Conservation (phyloP, 2,329 filamentous ascomycete genomes). For the Trichoderma hamatum region DNA sequence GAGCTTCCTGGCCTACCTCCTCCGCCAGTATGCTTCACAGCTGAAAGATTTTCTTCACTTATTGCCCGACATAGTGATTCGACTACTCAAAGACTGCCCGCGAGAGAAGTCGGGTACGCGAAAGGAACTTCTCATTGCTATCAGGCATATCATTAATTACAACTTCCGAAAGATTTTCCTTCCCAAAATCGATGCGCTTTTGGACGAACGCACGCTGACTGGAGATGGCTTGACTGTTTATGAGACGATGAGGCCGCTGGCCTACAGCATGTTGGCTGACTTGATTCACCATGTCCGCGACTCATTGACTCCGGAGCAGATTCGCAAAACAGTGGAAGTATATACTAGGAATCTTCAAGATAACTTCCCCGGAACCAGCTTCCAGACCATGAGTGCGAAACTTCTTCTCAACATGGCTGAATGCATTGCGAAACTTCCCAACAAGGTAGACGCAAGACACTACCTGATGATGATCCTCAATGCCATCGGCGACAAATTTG, state of each 20-base stretch:
- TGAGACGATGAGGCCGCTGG: constrained; percentile 91
- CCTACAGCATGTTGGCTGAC: constrained; percentile 98
- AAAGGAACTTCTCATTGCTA: constrained; percentile 94
- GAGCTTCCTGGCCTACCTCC: constrained; percentile 93
- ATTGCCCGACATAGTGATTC: constrained; percentile 86
- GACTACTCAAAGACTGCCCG: constrained; percentile 89
- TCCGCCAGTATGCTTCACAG: constrained; percentile 84
- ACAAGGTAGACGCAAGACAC: constrained; percentile 92
- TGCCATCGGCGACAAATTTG: constrained; percentile 97
- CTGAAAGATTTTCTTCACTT: constrained; percentile 84
- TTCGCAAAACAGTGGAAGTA: constrained; percentile 92
- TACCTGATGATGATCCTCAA: constrained; percentile 97
- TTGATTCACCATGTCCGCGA: constrained; percentile 96
- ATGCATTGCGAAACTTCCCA: constrained; percentile 89
- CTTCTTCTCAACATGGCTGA: constrained; percentile 97
- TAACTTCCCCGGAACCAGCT: constrained; percentile 94
- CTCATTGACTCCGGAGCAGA: constrained; percentile 84
- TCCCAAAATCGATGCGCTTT: constrained; percentile 88
- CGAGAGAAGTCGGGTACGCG: constrained; percentile 90
- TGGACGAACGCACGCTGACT: constrained; percentile 92
- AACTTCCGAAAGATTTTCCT: constrained; percentile 96
- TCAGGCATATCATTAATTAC: constrained; percentile 98
- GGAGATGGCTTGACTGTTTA: constrained; percentile 96
- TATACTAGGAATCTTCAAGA: constrained; percentile 97
- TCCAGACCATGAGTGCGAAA: constrained; percentile 99